Conservation (phyloP, 805 yeast species). For the Candida morakotiae region DNA sequence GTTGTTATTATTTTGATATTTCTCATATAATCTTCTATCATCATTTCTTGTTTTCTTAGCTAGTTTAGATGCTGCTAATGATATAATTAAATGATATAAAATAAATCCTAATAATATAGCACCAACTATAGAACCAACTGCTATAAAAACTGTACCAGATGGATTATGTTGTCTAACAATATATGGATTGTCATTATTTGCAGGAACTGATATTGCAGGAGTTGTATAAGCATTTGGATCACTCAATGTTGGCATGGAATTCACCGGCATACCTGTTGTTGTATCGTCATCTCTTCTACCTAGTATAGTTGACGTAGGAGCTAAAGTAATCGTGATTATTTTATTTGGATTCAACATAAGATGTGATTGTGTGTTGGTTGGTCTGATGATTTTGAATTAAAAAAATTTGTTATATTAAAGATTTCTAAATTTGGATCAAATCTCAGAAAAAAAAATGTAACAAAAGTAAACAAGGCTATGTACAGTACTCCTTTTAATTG, state of each 20-base stretch:
- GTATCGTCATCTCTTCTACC: conserved; percentile 9
- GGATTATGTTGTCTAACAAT: conserved; percentile 50
- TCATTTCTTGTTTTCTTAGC: conserved; percentile 43
- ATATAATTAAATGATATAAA: conserved; percentile 49
- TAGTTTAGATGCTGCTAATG: conserved; percentile 45
- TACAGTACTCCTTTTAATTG: background rate
- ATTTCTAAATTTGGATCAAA: conserved; percentile 5
- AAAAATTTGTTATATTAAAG: background rate
- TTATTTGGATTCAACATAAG: conserved; percentile 1
- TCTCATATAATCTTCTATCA: conserved; percentile 30
- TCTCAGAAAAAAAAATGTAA: background rate
- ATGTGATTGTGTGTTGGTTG: background rate
- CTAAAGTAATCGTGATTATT: conserved; percentile 4
- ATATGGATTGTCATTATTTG: conserved; percentile 60
- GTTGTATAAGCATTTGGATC: conserved; percentile 31
- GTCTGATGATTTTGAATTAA: background rate
- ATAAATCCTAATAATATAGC: conserved; percentile 50
- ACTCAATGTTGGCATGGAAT: conserved; percentile 9
- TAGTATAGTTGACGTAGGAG: conserved; percentile 1
- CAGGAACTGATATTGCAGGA: conserved; percentile 55
- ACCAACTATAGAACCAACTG: conserved; percentile 68
- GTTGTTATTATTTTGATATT: conserved; percentile 25
- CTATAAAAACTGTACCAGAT: conserved; percentile 79
- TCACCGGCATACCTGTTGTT: background rate
- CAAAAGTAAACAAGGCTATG: conserved; percentile 3